phyloP scores from a whole-genome alignment of 176 grass and related monocot species.

The Oryza meyeriana region DNA sequence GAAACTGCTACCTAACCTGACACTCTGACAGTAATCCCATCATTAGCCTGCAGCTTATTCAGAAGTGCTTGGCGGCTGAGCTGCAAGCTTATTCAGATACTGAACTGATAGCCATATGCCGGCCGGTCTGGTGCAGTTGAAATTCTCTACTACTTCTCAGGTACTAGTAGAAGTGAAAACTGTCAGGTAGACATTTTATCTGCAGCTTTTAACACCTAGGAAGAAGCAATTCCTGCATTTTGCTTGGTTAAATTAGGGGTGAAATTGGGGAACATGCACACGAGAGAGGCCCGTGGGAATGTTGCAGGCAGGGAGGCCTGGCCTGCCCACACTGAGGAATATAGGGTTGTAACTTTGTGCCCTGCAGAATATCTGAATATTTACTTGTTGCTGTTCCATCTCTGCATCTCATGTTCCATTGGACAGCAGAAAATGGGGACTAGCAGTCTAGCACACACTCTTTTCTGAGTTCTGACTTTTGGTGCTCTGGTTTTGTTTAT shows the following conservation, averaged over 20 bases:
- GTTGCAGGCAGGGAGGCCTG: not conserved
- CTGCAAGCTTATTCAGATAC: not conserved
- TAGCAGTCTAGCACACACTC: not conserved
- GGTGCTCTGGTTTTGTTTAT: not conserved
- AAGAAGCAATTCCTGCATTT: not conserved
- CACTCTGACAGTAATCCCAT: not conserved
- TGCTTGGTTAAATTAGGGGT: not conserved
- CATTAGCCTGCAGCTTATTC: not conserved
- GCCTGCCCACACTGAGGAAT: not conserved
- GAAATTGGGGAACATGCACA: not conserved
- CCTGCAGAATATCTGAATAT: not conserved
- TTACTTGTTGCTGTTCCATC: not conserved
- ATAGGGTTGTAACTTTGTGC: not conserved
- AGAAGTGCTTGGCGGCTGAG: not conserved
- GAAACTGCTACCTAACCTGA: not conserved
- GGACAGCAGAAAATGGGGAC: not conserved
- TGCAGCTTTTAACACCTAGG: not conserved
- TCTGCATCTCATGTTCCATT: conserved; percentile 18
- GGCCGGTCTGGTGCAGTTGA: not conserved
- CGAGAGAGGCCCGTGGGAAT: not conserved
- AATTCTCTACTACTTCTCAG: not conserved
- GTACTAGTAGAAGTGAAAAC: not conserved
- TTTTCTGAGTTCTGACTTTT: not conserved
- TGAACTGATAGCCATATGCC: not conserved
- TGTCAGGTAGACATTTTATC: not conserved